Percentiles rank a stretch among this genome's conserved stretches.
Conservation (phyloP, 441 rosid species). For the Gossypium trilobum region DNA sequence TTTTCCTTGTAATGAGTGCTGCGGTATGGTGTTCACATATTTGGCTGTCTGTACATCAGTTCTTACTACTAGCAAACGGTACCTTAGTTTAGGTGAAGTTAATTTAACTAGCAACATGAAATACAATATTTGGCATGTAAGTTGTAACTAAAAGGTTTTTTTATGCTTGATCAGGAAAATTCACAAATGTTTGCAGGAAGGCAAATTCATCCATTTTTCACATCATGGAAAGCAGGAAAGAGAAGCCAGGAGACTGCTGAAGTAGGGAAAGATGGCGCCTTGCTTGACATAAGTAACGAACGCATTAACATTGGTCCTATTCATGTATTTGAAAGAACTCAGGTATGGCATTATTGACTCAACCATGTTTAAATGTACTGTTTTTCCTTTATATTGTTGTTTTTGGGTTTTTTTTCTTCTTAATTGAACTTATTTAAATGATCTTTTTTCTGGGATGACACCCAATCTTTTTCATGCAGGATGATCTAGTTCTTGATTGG, state of each 20-base stretch:
- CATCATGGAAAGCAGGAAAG: slow-evolving; percentile 43
- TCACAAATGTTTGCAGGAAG: slow-evolving; percentile 56
- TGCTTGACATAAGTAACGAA: slow-evolving; percentile 26
- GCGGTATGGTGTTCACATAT: background rate
- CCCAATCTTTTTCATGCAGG: slow-evolving; percentile 27
- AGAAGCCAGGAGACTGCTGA: slow-evolving; percentile 35
- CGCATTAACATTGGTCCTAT: slow-evolving; percentile 52
- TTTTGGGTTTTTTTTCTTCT: background rate
- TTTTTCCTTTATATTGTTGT: background rate
- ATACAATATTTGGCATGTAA: slow-evolving; percentile 3
- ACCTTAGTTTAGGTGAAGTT: background rate
- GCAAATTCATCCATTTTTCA: slow-evolving; percentile 79
- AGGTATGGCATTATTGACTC: slow-evolving; percentile 33
- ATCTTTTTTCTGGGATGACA: background rate
- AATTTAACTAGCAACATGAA: background rate
- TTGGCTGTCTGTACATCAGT: background rate
- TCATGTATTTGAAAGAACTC: slow-evolving; percentile 67
- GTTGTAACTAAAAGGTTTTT: slow-evolving; percentile 10
- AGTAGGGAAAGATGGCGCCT: slow-evolving; percentile 21
- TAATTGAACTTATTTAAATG: background rate
- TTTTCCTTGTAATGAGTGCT: background rate
- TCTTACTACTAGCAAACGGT: background rate
- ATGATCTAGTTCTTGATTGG: slow-evolving; percentile 59
- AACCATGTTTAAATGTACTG: background rate
- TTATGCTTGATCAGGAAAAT: slow-evolving; percentile 54